A percentile compares a stretch with the other conserved stretches of the same genome.
phyloP scores from a whole-genome alignment of 75 land plant genomes.

The Azolla pinnata region DNA sequence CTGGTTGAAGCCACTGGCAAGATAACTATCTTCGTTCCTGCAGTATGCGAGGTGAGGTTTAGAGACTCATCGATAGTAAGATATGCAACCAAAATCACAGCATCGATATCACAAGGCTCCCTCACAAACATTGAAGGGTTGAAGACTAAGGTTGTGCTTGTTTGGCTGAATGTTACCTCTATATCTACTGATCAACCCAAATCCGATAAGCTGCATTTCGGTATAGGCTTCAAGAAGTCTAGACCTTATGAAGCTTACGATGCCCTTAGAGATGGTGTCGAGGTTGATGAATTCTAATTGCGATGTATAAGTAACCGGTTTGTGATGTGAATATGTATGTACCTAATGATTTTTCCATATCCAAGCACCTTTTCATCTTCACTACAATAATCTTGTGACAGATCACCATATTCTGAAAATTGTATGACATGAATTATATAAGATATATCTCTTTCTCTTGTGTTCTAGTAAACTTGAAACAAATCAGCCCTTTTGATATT shows the following conservation, averaged over 20 bases:
- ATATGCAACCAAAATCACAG: conserved; percentile 58
- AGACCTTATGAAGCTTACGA: conserved; percentile 70
- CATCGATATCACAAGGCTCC: conserved; percentile 69
- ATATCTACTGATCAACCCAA: conserved; percentile 39
- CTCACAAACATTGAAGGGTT: conserved; percentile 73
- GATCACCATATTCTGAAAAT: no score
- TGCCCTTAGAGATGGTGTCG: conserved; percentile 55
- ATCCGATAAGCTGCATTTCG: conserved; percentile 45
- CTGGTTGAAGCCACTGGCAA: conserved; percentile 74
- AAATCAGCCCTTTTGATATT: no score
- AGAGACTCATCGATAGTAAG: conserved; percentile 70
- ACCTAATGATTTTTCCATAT: no score
- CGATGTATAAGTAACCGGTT: no score
- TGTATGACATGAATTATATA: no score
- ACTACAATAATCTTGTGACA: no score
- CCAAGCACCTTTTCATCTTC: no score
- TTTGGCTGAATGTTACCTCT: conserved; percentile 75
- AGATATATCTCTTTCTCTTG: no score
- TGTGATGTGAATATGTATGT: no score
- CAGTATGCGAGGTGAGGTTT: conserved; percentile 78
- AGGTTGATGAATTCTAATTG: conserved; percentile 61
- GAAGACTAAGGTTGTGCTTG: conserved; percentile 80
- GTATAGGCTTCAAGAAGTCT: conserved; percentile 65
- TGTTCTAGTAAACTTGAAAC: no score
- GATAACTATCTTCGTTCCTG: conserved; percentile 61